Evolutionary conservation across 1,284 basidiomycete species (phyloP), one percentile per base, ranked within the genome.

Genomic region (Apiotrichum mycotoxinovorans): DNA sequence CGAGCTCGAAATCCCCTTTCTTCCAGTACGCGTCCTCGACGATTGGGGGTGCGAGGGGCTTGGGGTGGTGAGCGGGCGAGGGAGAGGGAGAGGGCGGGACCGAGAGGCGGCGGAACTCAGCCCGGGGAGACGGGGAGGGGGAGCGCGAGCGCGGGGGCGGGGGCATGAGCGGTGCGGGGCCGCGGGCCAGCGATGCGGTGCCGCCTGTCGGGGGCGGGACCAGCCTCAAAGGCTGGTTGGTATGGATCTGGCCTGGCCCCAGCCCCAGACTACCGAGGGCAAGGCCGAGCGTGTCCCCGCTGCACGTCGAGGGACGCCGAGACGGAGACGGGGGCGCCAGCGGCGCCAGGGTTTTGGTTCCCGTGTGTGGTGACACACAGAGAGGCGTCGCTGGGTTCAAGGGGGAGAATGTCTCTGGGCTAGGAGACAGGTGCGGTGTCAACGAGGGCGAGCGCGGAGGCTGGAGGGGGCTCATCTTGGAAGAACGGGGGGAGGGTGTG

Each of bases 1-100:
- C 27, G 17, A 59, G 40, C 27, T 46, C 42, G 35, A 56, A 56
- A n/a, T 52, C 51, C 23, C 54, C 58, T 7, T 59, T 50, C 18
- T 20, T 26, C 47, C 52, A 58, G 14, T 30, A n/a, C 11, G 30
- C 18, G 44, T 46, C 44, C n/a, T 46, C 44, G 30, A 33, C 30
- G 10, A 20, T 33, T 2, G 44, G 44, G 4, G 26, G 44, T 10
- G 44, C 26, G n/a, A 46, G 44, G 7, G 27, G 27, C 30, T 46
- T 46, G 44, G 18, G 27, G 5, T 15, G 23, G 18, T 14, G 17
- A 4, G 10, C 17, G 27, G 44, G 26, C 15, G 23, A 18, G 43
- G 25, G 43, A 22, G 43, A 17, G 23, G 25, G 43, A 2, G 43
- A 45, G 42, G n/a, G n/a, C n/a, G n/a, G n/a, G 30, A 30, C 30